These are phyloP conservation scores for Sclerotinia glacialis DNA, from an alignment of 2,329 filamentous ascomycete genomes.

Conservation along the genomic window DNA sequence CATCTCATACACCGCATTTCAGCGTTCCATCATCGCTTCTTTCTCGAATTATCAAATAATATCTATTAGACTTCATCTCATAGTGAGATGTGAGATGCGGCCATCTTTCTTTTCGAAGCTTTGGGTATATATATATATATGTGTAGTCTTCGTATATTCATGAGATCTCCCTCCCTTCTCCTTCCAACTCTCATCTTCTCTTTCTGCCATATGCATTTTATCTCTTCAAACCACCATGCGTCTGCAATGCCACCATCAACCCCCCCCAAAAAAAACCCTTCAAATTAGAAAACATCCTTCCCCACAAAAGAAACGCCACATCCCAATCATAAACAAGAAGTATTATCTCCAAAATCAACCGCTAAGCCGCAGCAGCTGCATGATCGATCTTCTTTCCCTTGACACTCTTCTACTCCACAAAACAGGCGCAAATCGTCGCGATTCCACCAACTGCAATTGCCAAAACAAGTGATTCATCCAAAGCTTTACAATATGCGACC, in stretches of 20 bases:
- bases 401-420: conserved; percentile 38
- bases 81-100: neutral
- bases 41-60: no score
- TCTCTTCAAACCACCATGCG: neutral
- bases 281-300: neutral
- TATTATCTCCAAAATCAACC: neutral
- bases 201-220: neutral
- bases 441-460: conserved; percentile 37
- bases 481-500: conserved; percentile 41
- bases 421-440: conserved; percentile 33
- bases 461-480: conserved; percentile 35
- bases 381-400: conserved; percentile 37
- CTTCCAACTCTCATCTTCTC: neutral
- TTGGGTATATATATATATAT: neutral
- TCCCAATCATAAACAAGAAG: neutral
- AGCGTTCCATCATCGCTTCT: no score
- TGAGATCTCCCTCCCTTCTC: neutral
- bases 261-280: no score
- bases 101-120: neutral
- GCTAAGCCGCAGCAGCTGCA: conserved; percentile 27
- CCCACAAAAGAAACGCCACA: neutral
- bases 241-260: no score
- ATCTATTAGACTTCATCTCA: neutral
- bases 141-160: neutral
- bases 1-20: no score